Base-by-base conservation (phyloP, 257 asterid species). In the Plantago ovata region DNA sequence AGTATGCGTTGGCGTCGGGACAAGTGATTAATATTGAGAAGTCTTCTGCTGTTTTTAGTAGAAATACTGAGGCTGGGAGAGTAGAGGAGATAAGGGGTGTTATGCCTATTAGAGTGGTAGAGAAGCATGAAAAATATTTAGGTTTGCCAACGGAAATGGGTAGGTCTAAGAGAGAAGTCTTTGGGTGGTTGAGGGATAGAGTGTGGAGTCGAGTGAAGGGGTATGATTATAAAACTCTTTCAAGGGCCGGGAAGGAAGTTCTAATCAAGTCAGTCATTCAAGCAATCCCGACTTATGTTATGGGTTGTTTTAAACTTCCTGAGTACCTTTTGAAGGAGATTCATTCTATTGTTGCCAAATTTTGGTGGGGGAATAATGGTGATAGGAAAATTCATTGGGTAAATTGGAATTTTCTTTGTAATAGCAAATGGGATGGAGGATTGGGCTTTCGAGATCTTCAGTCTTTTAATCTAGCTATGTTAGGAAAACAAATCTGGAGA, bases 51-150 rank as follows among this genome's bases (percentile, higher is more conserved):
- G 32, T 47, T 1, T 18, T 47, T 18, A 47, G 28, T 10, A 10
- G 9, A 6, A 18, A 47, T 10, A 20, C 19, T 0, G 21, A 46
- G 3, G 15, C 7, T 6, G 4, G n/a, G n/a, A n/a, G n/a, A n/a
- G n/a, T n/a, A n/a, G n/a, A n/a, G n/a, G n/a, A n/a, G n/a, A n/a
- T n/a, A n/a, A n/a, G n/a, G n/a, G n/a, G n/a, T n/a, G n/a, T 45
- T 45, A 1, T 45, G 1, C 51, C 51, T 3, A 18, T 45, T 4
- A 8, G n/a, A 28, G 28, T 15, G 24, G 54, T 48, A 3, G 54
- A 48, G 54, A 48, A 48, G 10, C 54, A 48, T 48, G 54, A 48
- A 20, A 48, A 48, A 20, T 19, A 48, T 19, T 16, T 48, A 16
- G 54, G 54, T 1, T 48, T 48, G 18, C 28, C 55, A 4, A 18